Evolutionary conservation across 1,284 basidiomycete species (phyloP), one percentile per base, ranked within the genome.

Genomic region (Spongiforma sp.): DNA sequence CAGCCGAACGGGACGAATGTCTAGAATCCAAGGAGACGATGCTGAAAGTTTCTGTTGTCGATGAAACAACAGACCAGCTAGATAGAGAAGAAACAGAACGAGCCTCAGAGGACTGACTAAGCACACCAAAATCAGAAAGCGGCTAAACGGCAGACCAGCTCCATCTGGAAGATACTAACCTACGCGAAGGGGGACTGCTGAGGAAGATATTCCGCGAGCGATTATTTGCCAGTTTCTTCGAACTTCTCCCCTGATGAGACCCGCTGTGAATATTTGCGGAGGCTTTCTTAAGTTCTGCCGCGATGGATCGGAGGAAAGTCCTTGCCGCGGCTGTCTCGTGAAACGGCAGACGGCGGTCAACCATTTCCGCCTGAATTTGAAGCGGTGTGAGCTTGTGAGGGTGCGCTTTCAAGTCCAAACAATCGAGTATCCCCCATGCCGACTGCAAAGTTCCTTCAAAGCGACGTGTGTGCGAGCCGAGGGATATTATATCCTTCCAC

Each of bases 291-390:
- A 62, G 37, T 17, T 71, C 64, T 26, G 10, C 39, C 21, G 36
- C 39, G 17, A 61, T 50, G 48, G 11, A 52, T 21, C 53, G 37
- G 28, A 67, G 30, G 21, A 67, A 56, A 0, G 67, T 69, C 55
- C 50, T 69, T 17, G 65, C 69, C 26, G 68, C 68, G 11, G 65
- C 14, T 5, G 69, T 69, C 43, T 69, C 62, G 10, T 65, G 59
- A 48, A 71, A 15, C 9, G 21, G 53, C 3, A 65, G 28, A 1
- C 30, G 30, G 2, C 57, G 66, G 17, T 70, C 62, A 9, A 70
- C 70, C 70, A 72, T 70, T 53, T 70, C 69, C 28, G 2, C 12
- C 24, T 70, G 69, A 12, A 72, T 72, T 43, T 54, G 61, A 9
- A 70, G 46, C n/a, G n/a, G n/a, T n/a, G n/a, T n/a, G n/a, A n/a